Evolutionary conservation across 495 filamentous ascomycete species (phyloP).

Genomic region (Aeminium ludgeri): DNA sequence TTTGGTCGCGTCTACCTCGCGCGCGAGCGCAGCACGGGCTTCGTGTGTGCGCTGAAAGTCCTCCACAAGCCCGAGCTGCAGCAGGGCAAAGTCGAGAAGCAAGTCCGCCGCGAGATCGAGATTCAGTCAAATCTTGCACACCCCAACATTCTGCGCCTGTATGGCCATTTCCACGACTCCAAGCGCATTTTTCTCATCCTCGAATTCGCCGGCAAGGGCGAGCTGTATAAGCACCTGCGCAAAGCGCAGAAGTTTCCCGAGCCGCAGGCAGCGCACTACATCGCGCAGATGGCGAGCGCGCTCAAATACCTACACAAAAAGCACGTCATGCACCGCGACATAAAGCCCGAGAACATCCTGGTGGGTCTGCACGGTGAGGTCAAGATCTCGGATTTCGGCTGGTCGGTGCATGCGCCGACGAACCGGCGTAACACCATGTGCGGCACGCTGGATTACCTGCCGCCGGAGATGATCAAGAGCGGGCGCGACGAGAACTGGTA

Average conservation of each 20-base stretch:
- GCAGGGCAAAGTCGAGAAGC: conserved; percentile 86
- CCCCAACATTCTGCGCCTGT: conserved; percentile 86
- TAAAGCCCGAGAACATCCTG: conserved; percentile 97
- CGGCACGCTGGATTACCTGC: conserved; percentile 91
- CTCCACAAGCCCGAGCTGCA: conserved; percentile 88
- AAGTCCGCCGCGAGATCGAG: conserved; percentile 91
- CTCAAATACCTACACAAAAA: conserved; percentile 88
- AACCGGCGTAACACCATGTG: conserved; percentile 90
- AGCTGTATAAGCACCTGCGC: conserved; percentile 91
- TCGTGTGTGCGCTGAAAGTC: conserved; percentile 93
- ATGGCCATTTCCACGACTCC: conserved; percentile 92
- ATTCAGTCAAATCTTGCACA: conserved; percentile 94
- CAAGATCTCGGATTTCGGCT: conserved; percentile 96
- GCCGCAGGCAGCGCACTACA: conserved; percentile 90
- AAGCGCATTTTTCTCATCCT: conserved; percentile 92
- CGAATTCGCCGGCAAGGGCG: conserved; percentile 88
- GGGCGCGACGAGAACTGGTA: conserved; percentile 65
- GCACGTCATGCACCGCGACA: conserved; percentile 96
- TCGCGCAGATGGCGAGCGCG: conserved; percentile 96
- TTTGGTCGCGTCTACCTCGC: conserved; percentile 94
- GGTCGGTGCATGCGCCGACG: conserved; percentile 95
- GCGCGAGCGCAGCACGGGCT: conserved; percentile 71
- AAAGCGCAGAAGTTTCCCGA: conserved; percentile 80
- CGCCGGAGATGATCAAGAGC: conserved; percentile 88
- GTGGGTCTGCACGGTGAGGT: conserved; percentile 96